These are phyloP conservation scores for Mycena epipterygia DNA, from an alignment of 768 basidiomycete genomes.

Conservation along the genomic window DNA sequence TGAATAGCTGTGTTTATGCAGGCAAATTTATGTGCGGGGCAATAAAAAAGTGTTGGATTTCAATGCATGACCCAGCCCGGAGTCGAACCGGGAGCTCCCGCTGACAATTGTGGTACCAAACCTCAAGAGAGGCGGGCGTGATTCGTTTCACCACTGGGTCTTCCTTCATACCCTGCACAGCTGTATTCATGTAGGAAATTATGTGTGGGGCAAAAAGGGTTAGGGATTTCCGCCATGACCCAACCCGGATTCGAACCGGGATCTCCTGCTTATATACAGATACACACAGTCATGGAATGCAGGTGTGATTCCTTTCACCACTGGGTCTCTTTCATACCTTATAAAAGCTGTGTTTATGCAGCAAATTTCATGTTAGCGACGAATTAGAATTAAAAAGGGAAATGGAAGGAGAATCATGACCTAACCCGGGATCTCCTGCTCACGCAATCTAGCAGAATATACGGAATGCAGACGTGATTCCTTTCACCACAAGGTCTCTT, in stretches of 20 bases:
- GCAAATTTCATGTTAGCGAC: too few relatives aligned
- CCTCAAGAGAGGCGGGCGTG: too few relatives aligned
- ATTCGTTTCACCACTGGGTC: too few relatives aligned
- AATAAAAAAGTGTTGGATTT: background rate
- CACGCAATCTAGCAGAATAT: too few relatives aligned
- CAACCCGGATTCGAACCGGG: background rate
- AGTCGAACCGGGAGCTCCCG: background rate
- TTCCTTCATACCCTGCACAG: too few relatives aligned
- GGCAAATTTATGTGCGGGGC: background rate
- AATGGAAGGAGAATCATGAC: too few relatives aligned
- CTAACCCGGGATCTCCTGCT: background rate
- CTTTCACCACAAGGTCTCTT: too few relatives aligned
- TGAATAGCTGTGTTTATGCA: background rate
- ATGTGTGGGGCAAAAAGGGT: too few relatives aligned
- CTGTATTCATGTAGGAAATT: too few relatives aligned
- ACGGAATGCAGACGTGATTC: background rate
- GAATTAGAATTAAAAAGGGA: too few relatives aligned
- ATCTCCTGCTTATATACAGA: background rate
- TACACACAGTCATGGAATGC: background rate
- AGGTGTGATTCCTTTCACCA: background rate
- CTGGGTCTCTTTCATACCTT: background rate
- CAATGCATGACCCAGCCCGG: background rate
- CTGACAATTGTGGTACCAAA: too few relatives aligned
- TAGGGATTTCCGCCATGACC: too few relatives aligned
- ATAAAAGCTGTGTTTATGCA: background rate